A percentile compares a stretch with the other conserved stretches of the same genome.
phyloP scores from a whole-genome alignment of 1,284 basidiomycete species.

The Boletus hoseneyae region DNA sequence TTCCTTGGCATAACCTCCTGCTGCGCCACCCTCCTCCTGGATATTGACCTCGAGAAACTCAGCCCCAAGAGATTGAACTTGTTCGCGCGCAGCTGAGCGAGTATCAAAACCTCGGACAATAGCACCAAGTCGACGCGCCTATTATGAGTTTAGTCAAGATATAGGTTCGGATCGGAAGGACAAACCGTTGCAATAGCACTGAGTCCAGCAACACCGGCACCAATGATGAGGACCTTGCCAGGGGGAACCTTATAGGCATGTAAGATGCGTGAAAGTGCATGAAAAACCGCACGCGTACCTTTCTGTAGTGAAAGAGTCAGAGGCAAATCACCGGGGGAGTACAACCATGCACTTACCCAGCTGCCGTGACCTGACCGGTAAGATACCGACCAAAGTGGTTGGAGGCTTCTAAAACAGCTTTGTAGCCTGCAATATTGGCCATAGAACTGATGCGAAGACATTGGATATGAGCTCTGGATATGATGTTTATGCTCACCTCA shows the following conservation, averaged over 20 bases:
- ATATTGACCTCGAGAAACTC: constrained; percentile 80
- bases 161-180: constrained; percentile 3
- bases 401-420: constrained; percentile 82
- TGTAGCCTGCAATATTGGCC: constrained; percentile 86
- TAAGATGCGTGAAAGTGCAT: constrained; percentile 18
- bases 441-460: constrained; percentile 59
- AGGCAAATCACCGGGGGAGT: constrained; percentile 4
- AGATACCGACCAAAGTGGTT: constrained; percentile 85
- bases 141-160: constrained; percentile 5
- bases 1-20: constrained; percentile 83
- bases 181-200: constrained; percentile 79
- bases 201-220: constrained; percentile 81
- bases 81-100: constrained; percentile 77
- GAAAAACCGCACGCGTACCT: constrained; percentile 20
- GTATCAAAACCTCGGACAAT: constrained; percentile 86
- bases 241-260: constrained; percentile 63
- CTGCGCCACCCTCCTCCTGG: constrained; percentile 75
- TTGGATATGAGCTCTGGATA: background rate
- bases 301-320: constrained; percentile 13
- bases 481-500: constrained; percentile 49
- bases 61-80: constrained; percentile 82
- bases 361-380: constrained; percentile 85
- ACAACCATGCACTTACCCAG: constrained; percentile 52
- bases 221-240: constrained; percentile 81
- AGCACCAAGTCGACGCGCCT: constrained; percentile 79